Conservation (phyloP, 2,329 filamentous ascomycete genomes). For the Fusarium sp. region DNA sequence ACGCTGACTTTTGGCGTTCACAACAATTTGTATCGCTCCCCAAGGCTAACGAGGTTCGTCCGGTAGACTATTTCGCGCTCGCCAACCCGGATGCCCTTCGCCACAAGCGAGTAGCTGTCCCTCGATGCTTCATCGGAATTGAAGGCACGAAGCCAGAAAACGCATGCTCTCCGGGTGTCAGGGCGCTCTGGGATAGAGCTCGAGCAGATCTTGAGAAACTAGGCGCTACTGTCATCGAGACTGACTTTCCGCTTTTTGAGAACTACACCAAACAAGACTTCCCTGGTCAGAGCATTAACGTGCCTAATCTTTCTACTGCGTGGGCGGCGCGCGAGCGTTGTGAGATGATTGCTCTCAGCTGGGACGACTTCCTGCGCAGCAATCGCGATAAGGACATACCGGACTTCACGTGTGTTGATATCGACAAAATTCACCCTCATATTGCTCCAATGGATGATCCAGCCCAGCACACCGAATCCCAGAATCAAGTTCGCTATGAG, state of each 20-base stretch:
- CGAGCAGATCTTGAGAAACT: not conserved
- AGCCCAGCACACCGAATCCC: not conserved
- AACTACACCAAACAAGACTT: constrained; percentile 2
- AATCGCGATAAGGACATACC: not conserved
- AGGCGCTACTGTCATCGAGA: not conserved
- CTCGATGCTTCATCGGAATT: not conserved
- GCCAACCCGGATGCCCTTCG: not conserved
- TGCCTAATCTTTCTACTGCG: not conserved
- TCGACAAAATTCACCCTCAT: not conserved
- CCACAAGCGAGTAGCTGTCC: not conserved
- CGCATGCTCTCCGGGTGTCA: not conserved
- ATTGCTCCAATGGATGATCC: constrained; percentile 15
- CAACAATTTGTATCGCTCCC: constrained; percentile 62
- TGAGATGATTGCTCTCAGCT: constrained; percentile 10
- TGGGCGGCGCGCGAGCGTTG: not conserved
- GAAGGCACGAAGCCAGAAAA: not conserved
- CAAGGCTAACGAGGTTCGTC: constrained; percentile 49
- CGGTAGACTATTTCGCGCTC: not conserved
- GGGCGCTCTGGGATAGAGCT: not conserved
- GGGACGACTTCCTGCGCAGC: not conserved
- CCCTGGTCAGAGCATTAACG: constrained; percentile 3
- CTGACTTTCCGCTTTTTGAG: not conserved
- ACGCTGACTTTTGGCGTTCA: constrained; percentile 66
- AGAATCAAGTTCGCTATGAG: constrained; percentile 15
- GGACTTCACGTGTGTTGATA: not conserved